A percentile compares a stretch with the other conserved stretches of the same genome.
These are phyloP conservation scores for Hyphodiscus hymeniophilus DNA, from an alignment of 495 filamentous ascomycete species.

Conservation along the genomic window DNA sequence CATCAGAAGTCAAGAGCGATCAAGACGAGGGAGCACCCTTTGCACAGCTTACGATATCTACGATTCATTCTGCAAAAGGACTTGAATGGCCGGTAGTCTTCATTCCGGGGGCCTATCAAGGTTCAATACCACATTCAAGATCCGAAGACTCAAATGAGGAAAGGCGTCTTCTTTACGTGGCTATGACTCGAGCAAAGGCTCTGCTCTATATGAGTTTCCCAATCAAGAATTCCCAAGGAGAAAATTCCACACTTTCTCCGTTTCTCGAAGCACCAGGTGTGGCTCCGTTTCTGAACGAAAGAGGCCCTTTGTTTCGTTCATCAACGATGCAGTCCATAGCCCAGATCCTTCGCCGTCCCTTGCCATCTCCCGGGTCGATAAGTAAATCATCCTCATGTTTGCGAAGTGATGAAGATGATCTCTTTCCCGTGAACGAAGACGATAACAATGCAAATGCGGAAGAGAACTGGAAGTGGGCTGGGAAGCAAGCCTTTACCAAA, in stretches of 20 bases:
- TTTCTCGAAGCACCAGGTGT: conserved; percentile 50
- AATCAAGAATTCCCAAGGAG: conserved; percentile 49
- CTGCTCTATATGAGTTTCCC: conserved; percentile 90
- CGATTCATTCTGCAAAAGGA: conserved; percentile 95
- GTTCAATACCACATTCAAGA: conserved; percentile 89
- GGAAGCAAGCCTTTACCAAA: conserved; percentile 28
- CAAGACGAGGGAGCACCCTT: conserved; percentile 46
- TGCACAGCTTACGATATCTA: conserved; percentile 81
- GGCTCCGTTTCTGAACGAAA: conserved; percentile 39
- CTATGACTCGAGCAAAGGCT: conserved; percentile 91
- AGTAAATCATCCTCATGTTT: conserved; percentile 32
- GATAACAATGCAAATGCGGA: conserved; percentile 29
- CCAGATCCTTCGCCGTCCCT: conserved; percentile 50
- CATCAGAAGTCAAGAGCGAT: conserved; percentile 62
- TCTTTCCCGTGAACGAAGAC: conserved; percentile 51
- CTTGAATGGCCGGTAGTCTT: conserved; percentile 98
- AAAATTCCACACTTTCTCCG: conserved; percentile 53
- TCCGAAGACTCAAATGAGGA: conserved; percentile 90
- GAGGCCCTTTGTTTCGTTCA: conserved; percentile 50
- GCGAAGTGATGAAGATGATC: conserved; percentile 48
- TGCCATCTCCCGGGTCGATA: conserved; percentile 43
- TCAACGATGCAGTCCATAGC: conserved; percentile 50
- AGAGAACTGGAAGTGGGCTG: neutral
- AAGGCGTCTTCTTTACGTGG: conserved; percentile 84
- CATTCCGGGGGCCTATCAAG: conserved; percentile 82